Base-by-base conservation (phyloP, 805 yeast genomes). In the Hanseniaspora osmophila region DNA sequence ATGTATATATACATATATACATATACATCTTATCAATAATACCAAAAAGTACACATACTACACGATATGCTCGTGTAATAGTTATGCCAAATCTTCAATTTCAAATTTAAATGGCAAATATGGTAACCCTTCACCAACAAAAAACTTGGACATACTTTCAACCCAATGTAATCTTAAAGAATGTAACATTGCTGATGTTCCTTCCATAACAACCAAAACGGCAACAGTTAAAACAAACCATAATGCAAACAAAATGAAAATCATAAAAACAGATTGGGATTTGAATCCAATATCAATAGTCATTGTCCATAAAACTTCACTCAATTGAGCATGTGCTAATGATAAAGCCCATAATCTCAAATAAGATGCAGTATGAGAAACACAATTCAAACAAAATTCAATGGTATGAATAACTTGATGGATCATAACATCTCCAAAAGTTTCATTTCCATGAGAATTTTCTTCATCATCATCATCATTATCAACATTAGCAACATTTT, bases 111-210 rank as follows among this genome's bases (percentile, higher is more conserved):
- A 81, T 29, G 88, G 88, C 48, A 72, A 73, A 56, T 78, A 81
- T 10, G 77, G 73, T 42, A 71, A 64, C 51, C 88, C 88, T 56
- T 80, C 86, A 57, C 88, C 88, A 56, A 77, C 80, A 52, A 81
- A 81, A 58, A 77, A 80, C 60, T 81, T 81, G 40, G 84, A 77
- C 88, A 81, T 81, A 33, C 84, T 75, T 57, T 81, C 88, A 45
- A 81, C 87, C 88, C 88, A 81, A 57, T 81, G 88, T 54, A 81
- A 67, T 64, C 88, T 73, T 55, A 81, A 69, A 13, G 84, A 74
- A 59, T 81, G 88, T 55, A 81, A 67, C 88, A 81, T 81, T 17
- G 87, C 87, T n/a, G 85, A 78, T 0, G 87, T 81, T 47, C 88
- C 88, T 63, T 81, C 88, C 88, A 81, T 81, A 42, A 78, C 67